Conservation (phyloP, 2,329 filamentous ascomycete species). For the Xylariales sp. region DNA sequence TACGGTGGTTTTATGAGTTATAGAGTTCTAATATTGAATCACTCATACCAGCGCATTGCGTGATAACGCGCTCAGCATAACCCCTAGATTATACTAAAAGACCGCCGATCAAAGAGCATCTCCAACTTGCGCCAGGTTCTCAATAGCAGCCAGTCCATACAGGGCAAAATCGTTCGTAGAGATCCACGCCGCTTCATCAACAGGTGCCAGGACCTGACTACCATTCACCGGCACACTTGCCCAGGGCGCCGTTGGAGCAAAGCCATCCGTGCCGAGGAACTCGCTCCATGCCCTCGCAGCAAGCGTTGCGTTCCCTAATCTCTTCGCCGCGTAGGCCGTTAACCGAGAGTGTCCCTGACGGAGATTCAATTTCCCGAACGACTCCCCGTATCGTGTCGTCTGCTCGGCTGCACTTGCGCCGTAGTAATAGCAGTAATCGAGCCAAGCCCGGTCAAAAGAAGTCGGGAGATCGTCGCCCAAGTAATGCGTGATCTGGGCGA, state of each 20-base stretch:
- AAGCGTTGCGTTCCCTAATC: conserved; percentile 58
- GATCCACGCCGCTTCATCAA: conserved; percentile 68
- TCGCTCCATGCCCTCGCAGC: conserved; percentile 65
- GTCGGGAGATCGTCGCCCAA: conserved; percentile 58
- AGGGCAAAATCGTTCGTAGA: conserved; percentile 67
- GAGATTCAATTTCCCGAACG: conserved; percentile 61
- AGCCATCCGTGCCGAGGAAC: conserved; percentile 62
- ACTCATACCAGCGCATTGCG: too few relatives aligned
- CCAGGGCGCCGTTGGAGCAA: conserved; percentile 54
- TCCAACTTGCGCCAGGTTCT: conserved; percentile 60
- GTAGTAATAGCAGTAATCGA: conserved; percentile 72
- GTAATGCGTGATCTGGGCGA: conserved; percentile 65
- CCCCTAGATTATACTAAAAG: background rate
- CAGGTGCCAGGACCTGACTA: conserved; percentile 57
- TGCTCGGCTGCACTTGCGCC: conserved; percentile 62
- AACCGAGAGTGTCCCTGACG: conserved; percentile 69
- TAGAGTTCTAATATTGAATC: too few relatives aligned
- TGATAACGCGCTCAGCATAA: background rate
- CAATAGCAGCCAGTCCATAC: conserved; percentile 68
- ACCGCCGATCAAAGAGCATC: conserved; percentile 35
- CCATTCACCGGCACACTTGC: conserved; percentile 55
- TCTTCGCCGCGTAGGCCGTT: conserved; percentile 64
- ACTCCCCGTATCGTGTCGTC: conserved; percentile 61
- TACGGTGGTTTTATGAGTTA: too few relatives aligned
- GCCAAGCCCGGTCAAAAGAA: conserved; percentile 65